Base-by-base conservation (phyloP, 2,329 filamentous ascomycete species). In the Paecilomyces fulvus region DNA sequence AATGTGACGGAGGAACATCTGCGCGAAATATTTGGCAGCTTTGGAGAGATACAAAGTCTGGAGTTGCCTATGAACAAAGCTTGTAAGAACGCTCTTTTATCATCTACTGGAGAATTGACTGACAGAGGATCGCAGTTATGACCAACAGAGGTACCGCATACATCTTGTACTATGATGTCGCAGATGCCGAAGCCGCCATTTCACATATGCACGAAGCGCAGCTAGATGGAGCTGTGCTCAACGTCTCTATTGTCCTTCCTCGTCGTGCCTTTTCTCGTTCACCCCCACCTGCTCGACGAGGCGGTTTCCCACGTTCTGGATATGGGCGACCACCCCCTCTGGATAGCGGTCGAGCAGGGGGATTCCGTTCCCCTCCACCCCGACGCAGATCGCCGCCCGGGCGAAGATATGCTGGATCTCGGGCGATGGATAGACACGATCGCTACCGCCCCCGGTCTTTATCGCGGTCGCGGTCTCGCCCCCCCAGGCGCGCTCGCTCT, bases 141-240 rank as follows among this genome's bases (percentile, higher is more conserved):
- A 91, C 86, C 55, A 97, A 97, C 67, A 87, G 92, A 56, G 92
- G 94, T 51, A 95, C 90, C 28, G 94, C 92, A 30, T 97, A 96
- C 71, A 91, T 97, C 60, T 80, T 96, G 48, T 99, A 88, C 73
- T 79, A 84, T 55, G 80, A 87, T 62, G 83, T 91, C 61, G 79
- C 83, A 52, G 88, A 92, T 61, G 92, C 94, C 23, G 90, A 96
- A 73, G 80, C 85, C 12, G 94, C 94, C 28, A 95, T 96, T 64
- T 85, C 92, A 17, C 89, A 95, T 70, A 97, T 99, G 94, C 94
- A 99, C 73, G 94, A 99, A 75, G 90, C 89, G n/a, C 89, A 95
- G 68, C 77, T 96, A 28, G 92, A 96, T 71, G 91, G 91, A 53
- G 84, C 86, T 21, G 80, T 85, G 43, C 86, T 96, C 67, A 88